Evolutionary conservation across 1,284 basidiomycete genomes (phyloP), one percentile per base, ranked within the genome.

Genomic region (Bondarzewia mesenterica): DNA sequence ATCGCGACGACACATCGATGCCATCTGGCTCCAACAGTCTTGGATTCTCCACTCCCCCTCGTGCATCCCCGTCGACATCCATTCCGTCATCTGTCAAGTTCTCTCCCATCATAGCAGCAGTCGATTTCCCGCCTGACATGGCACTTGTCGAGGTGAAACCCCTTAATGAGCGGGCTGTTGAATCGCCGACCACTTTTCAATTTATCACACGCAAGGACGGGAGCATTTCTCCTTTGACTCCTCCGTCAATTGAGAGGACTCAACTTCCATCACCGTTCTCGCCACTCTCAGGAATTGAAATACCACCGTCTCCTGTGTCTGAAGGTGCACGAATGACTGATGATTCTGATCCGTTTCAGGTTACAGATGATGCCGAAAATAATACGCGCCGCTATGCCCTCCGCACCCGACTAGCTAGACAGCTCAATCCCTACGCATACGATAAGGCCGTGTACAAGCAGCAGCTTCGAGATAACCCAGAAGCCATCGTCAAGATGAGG

Each of bases 381-480:
- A 55, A 52, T 20, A 52, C 54, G 35, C 54, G 54, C 26, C 69
- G 77, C 29, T 82, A 81, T 57, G 63, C 73, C 2, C 61, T 82
- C 42, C 76, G 80, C 26, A 58, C 56, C 44, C 72, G 81, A 36
- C 63, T 72, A 39, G 60, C 70, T 29, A 65, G 71, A 40, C 81
- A 83, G 54, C 51, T 77, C 21, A 71, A 71, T 32, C 81, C 81
- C 4, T 83, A 78, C 52, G 67, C 67, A 5, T 68, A 70, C 26
- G 80, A 83, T 47, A 65, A 71, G 42, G 46, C 66, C 14, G 40
- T 63, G 40, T 83, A 83, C 58, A 70, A 73, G 45, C 59, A 60
- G 14, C 66, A 71, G 29, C 58, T 84, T 47, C 65, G 64, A 29
- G 51, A 59, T 4, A 71, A 71, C 51, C 80, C 80, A 5, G 81